Base-by-base conservation (phyloP, 2,329 filamentous ascomycete species). In the Volutella citrinella region DNA sequence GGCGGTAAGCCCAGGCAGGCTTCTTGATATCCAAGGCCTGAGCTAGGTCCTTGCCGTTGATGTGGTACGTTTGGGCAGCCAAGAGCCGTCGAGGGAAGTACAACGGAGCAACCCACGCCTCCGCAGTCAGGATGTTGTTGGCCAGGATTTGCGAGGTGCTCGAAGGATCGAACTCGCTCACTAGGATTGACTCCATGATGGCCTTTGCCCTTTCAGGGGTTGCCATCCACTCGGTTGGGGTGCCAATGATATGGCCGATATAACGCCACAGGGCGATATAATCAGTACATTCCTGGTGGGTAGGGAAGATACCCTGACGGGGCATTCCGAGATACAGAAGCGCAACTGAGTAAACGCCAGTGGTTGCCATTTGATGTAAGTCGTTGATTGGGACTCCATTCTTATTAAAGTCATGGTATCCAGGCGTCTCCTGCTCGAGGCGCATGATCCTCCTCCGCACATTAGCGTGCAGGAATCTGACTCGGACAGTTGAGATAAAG, bases 201-300 rank as follows among this genome's bases (percentile, higher is more conserved):
- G 66, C 65, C 45, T 72, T 78, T 3, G 81, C 79, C 20, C 69
- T 66, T 6, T 62, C 61, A 0, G 76, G 68, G 1, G 70, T 76
- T 3, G 69, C 66, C 52, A 88, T 79, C 44, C 69, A 72, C 15
- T 71, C 70, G 2, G 75, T 76, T 1, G 84, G 85, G 7, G 78
- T 78, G 10, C 85, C 86, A 49, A 88, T 72, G 19, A 89, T 67
- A 50, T 87, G 72, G 1, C 76, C 84, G 10, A 90, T 76, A 43
- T 86, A 84, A 4, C 85, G 74, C 84, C 85, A 91, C 1, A 91
- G 64, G 0, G 84, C 83, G 27, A 87, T 68, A 53, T 87, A 90
- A 50, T 89, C 84, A 3, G 55, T 52, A 3, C 76, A 78, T 53
- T 91, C 84, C 37, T 75, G 73, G 18, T 68, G 38, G 0, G 72